A percentile compares a stretch with the other conserved stretches of the same genome.
Conservation (phyloP, 2,329 filamentous ascomycete species). For the Thielaviopsis musarum region DNA sequence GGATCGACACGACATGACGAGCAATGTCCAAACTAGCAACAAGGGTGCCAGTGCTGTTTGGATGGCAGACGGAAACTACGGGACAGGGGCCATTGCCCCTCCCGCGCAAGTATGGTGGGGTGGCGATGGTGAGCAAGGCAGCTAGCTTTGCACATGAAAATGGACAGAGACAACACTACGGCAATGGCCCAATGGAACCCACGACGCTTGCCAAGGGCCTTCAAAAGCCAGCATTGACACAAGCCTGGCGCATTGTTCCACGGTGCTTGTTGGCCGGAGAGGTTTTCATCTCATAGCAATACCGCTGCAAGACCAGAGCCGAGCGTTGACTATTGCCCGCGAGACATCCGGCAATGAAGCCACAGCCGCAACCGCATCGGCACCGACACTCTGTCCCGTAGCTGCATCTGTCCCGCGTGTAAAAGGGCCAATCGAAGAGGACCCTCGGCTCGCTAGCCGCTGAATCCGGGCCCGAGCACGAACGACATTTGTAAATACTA, state of each 20-base stretch:
- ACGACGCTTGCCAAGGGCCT: not conserved
- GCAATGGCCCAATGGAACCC: not conserved
- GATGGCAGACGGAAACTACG: not conserved
- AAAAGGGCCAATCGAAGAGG: not conserved
- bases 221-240: not conserved
- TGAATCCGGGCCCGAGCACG: not conserved
- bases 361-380: not conserved
- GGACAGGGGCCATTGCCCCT: not conserved
- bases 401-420: not conserved
- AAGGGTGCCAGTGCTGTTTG: not conserved
- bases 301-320: not conserved
- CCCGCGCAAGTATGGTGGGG: not conserved
- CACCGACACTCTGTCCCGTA: not conserved
- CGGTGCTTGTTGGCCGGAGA: not conserved
- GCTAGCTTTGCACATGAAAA: not conserved
- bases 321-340: not conserved
- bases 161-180: not conserved
- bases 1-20: not conserved
- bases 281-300: not conserved
- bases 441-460: not conserved
- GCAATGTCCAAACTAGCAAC: not conserved
- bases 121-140: not conserved
- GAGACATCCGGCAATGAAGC: not conserved
- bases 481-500: slow-evolving; percentile 1
- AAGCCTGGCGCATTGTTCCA: not conserved